Base-by-base conservation (phyloP, 345 rosid species). In the Reutealis trisperma region DNA sequence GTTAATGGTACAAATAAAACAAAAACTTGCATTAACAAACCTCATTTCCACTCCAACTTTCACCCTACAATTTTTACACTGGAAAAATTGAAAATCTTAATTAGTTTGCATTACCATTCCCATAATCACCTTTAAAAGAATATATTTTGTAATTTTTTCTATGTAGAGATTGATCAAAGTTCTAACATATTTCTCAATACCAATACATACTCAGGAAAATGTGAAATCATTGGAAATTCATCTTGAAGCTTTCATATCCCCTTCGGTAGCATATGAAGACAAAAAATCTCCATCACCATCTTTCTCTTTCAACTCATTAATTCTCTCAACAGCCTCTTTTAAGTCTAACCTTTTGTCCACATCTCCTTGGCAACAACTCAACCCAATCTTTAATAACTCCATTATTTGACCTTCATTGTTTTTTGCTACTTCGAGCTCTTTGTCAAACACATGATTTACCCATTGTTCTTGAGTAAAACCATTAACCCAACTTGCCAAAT, bases 291-390 rank as follows among this genome's bases (percentile, higher is more conserved):
- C 98, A 2, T 89, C 91, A 1, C 67, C 72, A 13, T 82, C 87
- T 45, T 73, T 87, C 73, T 86, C 91, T 79, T 81, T 84, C 15
- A 94, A 73, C 52, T 91, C 91, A 49, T 89, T 88, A 13, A 95
- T 85, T 85, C 71, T 87, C 80, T 88, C 90, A 8, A 86, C 73
- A 21, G 85, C 97, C 45, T 88, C 92, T 78, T 81, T 93, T 84
- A 93, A 22, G 69, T 91, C 98, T 76, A 89, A n/a, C 76, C 99
- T 88, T 83, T 86, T 89, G 75, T 95, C 99, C 73, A 89, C 83
- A 18, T 92, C 91, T n/a, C 10, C 82, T 73, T 90, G 89, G 3
- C 93, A 87, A 54, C 97, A 95, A 42, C 81, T 68, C 88, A 95
- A 51, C 34, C 89, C 99, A 71, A 95, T 84, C 77, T 73, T 86